Evolutionary conservation across 345 rosid species (phyloP).

Genomic region (Eucalyptus fibrosa): DNA sequence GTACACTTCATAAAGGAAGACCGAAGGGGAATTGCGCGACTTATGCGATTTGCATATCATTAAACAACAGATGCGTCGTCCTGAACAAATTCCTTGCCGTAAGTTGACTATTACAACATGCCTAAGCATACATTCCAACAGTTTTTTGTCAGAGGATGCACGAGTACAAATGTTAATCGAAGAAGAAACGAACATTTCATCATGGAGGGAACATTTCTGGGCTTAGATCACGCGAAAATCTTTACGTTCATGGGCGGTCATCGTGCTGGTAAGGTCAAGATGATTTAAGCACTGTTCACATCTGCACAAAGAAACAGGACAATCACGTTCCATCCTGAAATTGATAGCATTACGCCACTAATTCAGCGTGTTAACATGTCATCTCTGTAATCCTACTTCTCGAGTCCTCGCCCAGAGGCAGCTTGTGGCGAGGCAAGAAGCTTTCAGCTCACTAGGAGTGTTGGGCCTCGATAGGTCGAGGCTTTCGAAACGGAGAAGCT

Average conservation of each 20-base stretch:
- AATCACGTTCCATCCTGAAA: not conserved
- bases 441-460: not conserved
- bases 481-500: not conserved
- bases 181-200: not conserved
- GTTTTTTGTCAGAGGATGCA: not conserved
- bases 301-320: not conserved
- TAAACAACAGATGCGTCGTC: not conserved
- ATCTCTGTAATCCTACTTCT: not conserved
- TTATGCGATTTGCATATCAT: not conserved
- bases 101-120: not conserved
- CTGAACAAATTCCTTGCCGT: not conserved
- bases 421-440: not conserved
- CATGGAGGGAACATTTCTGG: not conserved
- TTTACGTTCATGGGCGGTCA: not conserved
- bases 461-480: not conserved
- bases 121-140: not conserved
- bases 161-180: not conserved
- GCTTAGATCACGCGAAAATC: not conserved
- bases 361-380: not conserved
- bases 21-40: not conserved
- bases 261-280: not conserved
- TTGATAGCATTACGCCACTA: not conserved
- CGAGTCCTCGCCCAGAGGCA: not conserved
- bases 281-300: not conserved
- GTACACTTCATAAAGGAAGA: not conserved